Evolutionary conservation across 2,329 filamentous ascomycete genomes (phyloP), one percentile per base, ranked within the genome.

Genomic region (Rhexocercosporidium sp.): DNA sequence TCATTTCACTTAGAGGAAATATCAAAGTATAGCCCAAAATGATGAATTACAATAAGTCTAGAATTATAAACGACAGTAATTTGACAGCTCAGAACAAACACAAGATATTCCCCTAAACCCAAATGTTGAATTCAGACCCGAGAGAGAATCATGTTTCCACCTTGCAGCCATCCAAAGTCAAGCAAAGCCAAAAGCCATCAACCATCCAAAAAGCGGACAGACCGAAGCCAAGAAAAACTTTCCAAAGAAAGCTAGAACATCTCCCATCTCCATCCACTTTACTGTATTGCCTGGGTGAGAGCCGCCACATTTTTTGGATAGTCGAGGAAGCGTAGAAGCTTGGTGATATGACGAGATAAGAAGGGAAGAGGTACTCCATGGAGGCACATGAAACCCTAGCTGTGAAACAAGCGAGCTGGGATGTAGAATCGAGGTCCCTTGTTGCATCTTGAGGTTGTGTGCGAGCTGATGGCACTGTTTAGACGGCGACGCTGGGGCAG

Each of bases 401-500:
- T 20, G 11, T 1, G 34, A 37, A 11, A 11, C 54, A 39, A 11
- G n/a, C 4, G 54, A 41, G 11, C 34, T 20, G 22, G 12, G 31
- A 57, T 57, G 54, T 41, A 20, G 54, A 57, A 57, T 57, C 54
- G 20, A 57, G 34, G 14, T 25, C 20, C 34, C 20, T 11, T 25
- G 34, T 25, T 27, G 54, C 1, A 27, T 57, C 20, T n/a, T 18
- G 20, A 8, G 34, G 3, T 25, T 18, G 11, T 8, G 31, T 22
- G 51, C 51, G 9, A 5, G 16, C 18, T 5, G 9, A 22, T 3
- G 25, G 2, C 0, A 34, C 41, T 9, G 29, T 53, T 65, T 62
- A 65, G 56, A 41, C 53, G 22, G 62, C 46, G 53, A 65, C 18
- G 44, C 49, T 53, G 11, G 66, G 66, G 66, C 66, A 68, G 18